A percentile compares a stretch with the other conserved stretches of the same genome.
Conservation (phyloP, 331 rosid genomes). For the Phaseolus coccineus region DNA sequence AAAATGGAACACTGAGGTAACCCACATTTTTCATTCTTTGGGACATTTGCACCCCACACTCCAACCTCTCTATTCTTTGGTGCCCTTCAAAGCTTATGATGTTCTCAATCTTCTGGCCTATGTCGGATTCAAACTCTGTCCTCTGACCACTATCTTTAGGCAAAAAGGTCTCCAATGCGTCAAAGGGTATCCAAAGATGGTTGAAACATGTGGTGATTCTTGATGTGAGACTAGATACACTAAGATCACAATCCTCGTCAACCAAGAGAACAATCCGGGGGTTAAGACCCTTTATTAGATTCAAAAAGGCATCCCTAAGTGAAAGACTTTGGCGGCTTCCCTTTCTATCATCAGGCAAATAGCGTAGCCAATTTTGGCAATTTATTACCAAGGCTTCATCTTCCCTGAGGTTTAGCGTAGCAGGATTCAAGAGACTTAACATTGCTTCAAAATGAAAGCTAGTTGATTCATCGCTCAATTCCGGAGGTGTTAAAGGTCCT, state of each 20-base stretch:
- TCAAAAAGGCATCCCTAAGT: slow-evolving; percentile 67
- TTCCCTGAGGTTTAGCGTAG: slow-evolving; percentile 61
- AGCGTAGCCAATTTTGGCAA: slow-evolving; percentile 87
- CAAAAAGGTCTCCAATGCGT: slow-evolving; percentile 88
- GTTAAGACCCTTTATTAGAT: slow-evolving; percentile 61
- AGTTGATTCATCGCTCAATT: slow-evolving; percentile 45
- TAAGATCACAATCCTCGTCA: slow-evolving; percentile 86
- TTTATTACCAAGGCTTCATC: slow-evolving; percentile 92
- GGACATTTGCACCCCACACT: slow-evolving; percentile 58
- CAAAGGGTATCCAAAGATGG: slow-evolving; percentile 94
- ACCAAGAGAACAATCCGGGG: slow-evolving; percentile 79
- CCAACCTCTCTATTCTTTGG: slow-evolving; percentile 80
- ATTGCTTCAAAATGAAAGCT: slow-evolving; percentile 59
- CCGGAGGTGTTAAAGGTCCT: slow-evolving; percentile 35
- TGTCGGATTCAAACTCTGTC: slow-evolving; percentile 82
- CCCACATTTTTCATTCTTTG: slow-evolving; percentile 75
- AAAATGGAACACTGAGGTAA: slow-evolving; percentile 59
- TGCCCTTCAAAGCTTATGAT: slow-evolving; percentile 75
- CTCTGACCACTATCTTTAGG: slow-evolving; percentile 83
- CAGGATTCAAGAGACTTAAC: slow-evolving; percentile 65
- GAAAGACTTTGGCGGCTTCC: slow-evolving; percentile 47
- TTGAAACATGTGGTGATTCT: slow-evolving; percentile 83
- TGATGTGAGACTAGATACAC: slow-evolving; percentile 64
- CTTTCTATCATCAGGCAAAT: slow-evolving; percentile 57
- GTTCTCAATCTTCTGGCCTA: slow-evolving; percentile 89